Evolutionary conservation across 164 flowering plant genomes (phyloP), one percentile per base, ranked within the genome.

Genomic region (Taxillus chinensis): DNA sequence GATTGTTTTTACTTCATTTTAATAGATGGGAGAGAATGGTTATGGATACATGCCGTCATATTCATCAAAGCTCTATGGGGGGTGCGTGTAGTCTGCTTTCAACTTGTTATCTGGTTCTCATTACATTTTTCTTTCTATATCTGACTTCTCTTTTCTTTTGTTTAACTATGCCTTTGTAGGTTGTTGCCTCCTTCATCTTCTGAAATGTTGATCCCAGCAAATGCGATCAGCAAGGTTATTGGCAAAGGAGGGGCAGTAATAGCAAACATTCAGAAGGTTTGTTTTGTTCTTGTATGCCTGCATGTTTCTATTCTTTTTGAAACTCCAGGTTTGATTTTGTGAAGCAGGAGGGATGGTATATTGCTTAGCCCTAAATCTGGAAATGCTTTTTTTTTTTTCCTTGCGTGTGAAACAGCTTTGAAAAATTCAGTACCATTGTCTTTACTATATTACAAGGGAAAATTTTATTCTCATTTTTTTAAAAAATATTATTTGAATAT

Each of bases 161-260:
- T 5, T 62, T 3, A 1, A 12, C 38, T 10, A 13, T 60, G 40
- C 42, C 13, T 58, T 40, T 58, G 39, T 79, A 89, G 96, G 46
- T 74, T 85, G 79, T 70, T 83, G 39, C 71, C 80, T 5, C 75
- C 87, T 39, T 79, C 96, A 17, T 59, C 79, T n/a, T 64, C 81
- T 61, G 99, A 93, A 74, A 79, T 93, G 71, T 51, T 84, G 68
- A 73, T 93, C 59, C 97, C 99, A 70, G 81, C 82, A 62, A 77
- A 82, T 79, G 96, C 97, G 49, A 81, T 89, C 14, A 86, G 95
- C 55, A 93, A 84, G 75, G 97, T 93, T 62, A 68, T 93, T 68
- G 98, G 98, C 27, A 93, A 80, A 78, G 86, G 87, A 64, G 97
- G 99, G 46, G 77, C 86, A 53, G 90, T 90, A 70, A 57, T 93